Evolutionary conservation across 371 early-diverging fungal species (phyloP).

Genomic region (Globomyces sp.): DNA sequence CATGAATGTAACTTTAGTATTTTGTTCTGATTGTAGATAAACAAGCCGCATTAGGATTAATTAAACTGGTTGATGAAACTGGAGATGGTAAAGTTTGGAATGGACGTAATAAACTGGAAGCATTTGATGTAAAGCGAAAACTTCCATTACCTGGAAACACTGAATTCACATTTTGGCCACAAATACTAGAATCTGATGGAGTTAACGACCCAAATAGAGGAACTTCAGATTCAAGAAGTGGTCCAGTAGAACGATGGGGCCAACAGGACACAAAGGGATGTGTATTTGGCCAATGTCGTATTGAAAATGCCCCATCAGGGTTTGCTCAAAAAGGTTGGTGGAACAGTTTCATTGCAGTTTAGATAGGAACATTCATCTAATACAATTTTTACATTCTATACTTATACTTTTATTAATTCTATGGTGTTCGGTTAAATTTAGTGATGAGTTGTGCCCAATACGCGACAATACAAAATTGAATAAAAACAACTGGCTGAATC

Average conservation of each 20-base stretch:
- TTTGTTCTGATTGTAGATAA: not conserved
- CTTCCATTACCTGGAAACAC: not conserved
- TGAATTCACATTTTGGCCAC: not conserved
- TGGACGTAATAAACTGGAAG: not conserved
- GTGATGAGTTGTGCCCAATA: too few species aligned
- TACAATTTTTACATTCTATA: too few species aligned
- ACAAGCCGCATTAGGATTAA: not conserved
- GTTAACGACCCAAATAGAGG: not conserved
- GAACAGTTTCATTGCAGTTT: too few species aligned
- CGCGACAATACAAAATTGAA: too few species aligned
- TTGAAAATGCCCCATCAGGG: too few species aligned
- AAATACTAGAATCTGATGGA: not conserved
- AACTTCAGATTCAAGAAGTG: not conserved
- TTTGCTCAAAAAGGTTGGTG: too few species aligned
- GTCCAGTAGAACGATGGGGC: not conserved
- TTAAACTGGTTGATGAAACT: not conserved
- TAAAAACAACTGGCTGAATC: too few species aligned
- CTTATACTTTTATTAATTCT: too few species aligned
- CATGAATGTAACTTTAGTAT: not conserved
- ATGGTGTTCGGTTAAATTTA: too few species aligned
- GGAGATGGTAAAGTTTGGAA: constrained; percentile 3
- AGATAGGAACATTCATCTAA: too few species aligned
- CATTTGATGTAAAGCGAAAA: not conserved
- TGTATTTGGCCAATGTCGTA: too few species aligned
- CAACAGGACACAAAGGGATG: too few species aligned